Conservation (phyloP, 169 alveolate genomes). For the Perkinsus olseni region DNA sequence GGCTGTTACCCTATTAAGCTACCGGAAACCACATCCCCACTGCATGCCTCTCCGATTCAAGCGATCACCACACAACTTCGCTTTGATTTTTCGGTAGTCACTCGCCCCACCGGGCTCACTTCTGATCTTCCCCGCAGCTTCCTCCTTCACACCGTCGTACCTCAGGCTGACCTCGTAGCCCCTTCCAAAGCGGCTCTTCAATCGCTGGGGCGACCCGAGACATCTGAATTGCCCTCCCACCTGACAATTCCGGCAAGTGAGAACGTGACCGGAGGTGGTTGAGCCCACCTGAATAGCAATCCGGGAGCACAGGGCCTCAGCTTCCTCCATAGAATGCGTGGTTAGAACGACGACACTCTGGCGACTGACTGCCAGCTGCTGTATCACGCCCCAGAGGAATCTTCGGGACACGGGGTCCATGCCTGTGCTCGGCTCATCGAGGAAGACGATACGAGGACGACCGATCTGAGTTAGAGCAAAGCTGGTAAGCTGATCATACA, state of each 20-base stretch:
- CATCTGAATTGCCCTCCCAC: conserved; percentile 33
- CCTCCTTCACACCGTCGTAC: background rate
- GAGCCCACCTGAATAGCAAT: conserved; percentile 55
- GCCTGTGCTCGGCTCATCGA: conserved; percentile 81
- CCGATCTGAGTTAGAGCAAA: conserved; percentile 37
- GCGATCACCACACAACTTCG: background rate
- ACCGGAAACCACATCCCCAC: too few relatives aligned
- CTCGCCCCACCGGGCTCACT: background rate
- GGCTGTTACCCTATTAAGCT: too few relatives aligned
- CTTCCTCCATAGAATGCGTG: conserved; percentile 88
- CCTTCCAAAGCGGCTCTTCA: conserved; percentile 48
- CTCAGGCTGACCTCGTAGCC: conserved; percentile 32
- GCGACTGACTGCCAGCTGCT: conserved; percentile 7
- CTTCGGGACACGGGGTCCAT: conserved; percentile 63
- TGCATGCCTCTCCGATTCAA: too few relatives aligned
- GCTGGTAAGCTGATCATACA: too few relatives aligned
- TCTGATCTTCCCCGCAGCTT: background rate
- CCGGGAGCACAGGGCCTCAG: conserved; percentile 77
- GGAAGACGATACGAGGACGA: conserved; percentile 64
- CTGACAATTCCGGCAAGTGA: too few relatives aligned
- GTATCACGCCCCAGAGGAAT: conserved; percentile 54
- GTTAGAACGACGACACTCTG: conserved; percentile 53
- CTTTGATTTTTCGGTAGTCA: background rate
- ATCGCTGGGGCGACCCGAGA: conserved; percentile 44
- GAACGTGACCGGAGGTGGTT: too few relatives aligned